phyloP scores from a whole-genome alignment of 129 eudicot genomes.

The Helichrysum umbraculigerum region DNA sequence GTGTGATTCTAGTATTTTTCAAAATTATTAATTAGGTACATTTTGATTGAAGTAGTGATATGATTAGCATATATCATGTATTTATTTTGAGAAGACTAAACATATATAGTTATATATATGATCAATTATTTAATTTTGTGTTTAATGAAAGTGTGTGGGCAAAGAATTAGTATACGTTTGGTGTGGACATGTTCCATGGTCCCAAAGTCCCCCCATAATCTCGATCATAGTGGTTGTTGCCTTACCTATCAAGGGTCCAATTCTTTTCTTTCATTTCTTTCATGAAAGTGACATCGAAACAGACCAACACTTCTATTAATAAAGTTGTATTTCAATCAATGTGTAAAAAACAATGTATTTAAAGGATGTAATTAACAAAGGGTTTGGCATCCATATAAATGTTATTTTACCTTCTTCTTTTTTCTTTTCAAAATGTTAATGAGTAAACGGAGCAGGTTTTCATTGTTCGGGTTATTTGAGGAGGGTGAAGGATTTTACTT shows the following conservation, averaged over 20 bases:
- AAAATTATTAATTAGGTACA: not conserved
- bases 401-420: too few relatives aligned
- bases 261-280: slow-evolving; percentile 18
- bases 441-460: too few relatives aligned
- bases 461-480: too few relatives aligned
- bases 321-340: not conserved
- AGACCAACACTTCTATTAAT: slow-evolving; percentile 4
- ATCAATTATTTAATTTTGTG: not conserved
- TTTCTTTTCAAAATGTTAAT: too few relatives aligned
- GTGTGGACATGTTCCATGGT: slow-evolving; percentile 18
- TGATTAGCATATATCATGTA: not conserved
- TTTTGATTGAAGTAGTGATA: not conserved
- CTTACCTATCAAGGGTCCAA: slow-evolving; percentile 34
- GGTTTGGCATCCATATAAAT: not conserved
- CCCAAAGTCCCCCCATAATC: slow-evolving; percentile 22
- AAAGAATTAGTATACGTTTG: slow-evolving; percentile 2
- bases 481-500: too few relatives aligned
- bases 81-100: not conserved
- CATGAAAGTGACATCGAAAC: slow-evolving; percentile 8
- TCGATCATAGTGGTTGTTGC: slow-evolving; percentile 25
- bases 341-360: not conserved
- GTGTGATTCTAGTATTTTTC: too few relatives aligned
- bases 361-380: not conserved
- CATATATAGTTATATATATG: not conserved
- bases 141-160: slow-evolving; percentile 17